Evolutionary conservation across 2,329 filamentous ascomycete genomes (phyloP).

Genomic region (Pyrenochaeta sp.): DNA sequence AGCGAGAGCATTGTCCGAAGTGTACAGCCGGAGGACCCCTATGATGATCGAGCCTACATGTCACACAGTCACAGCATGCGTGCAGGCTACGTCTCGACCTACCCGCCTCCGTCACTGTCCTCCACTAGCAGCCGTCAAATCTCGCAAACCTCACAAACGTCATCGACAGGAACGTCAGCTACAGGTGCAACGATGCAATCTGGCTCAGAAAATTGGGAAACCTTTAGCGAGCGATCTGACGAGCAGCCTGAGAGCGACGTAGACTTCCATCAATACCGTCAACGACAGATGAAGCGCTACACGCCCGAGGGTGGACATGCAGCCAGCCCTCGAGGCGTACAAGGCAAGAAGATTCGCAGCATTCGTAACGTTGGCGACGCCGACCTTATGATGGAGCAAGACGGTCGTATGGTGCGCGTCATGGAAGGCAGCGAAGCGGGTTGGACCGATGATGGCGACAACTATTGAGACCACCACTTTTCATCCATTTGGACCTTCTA

Average conservation of each 20-base stretch:
- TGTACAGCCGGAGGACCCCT: constrained; percentile 80
- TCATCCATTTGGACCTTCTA: constrained; percentile 9
- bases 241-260: constrained; percentile 70
- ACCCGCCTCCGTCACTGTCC: constrained; percentile 35
- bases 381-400: constrained; percentile 49
- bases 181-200: constrained; percentile 69
- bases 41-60: constrained; percentile 65
- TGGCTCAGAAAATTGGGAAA: constrained; percentile 97
- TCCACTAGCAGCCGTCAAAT: constrained; percentile 66
- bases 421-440: constrained; percentile 60
- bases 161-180: constrained; percentile 52
- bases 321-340: constrained; percentile 39
- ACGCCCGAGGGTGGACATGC: constrained; percentile 48
- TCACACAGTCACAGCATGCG: constrained; percentile 42
- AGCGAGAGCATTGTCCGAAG: constrained; percentile 67
- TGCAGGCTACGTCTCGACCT: constrained; percentile 32
- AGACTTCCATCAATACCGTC: constrained; percentile 79
- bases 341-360: constrained; percentile 49
- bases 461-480: constrained; percentile 31
- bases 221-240: constrained; percentile 85
- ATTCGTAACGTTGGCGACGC: constrained; percentile 57
- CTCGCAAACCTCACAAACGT: constrained; percentile 72
- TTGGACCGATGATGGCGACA: constrained; percentile 60
- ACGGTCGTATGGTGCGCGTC: constrained; percentile 53
- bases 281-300: constrained; percentile 72